Base-by-base conservation (phyloP, 139 green algal genomes). In the Microglena sp. region DNA sequence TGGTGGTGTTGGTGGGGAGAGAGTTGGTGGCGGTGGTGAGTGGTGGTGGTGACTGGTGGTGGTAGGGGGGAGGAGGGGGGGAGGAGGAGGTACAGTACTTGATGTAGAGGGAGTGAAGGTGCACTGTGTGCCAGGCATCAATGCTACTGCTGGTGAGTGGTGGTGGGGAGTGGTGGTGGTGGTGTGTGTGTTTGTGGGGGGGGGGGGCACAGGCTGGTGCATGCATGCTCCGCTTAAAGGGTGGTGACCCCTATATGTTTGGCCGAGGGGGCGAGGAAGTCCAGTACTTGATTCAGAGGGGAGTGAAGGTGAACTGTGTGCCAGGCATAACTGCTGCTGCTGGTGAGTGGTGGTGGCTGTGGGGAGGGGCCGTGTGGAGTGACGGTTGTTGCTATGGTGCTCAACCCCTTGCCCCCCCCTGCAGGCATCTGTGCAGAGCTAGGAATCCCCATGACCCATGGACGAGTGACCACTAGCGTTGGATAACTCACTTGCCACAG, bases 161-260 rank as follows among this genome's bases (percentile, higher is more conserved):
- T 1, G 66, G 70, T 34, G 68, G 68, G 68, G 55, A 22, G 67
- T n/a, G n/a, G 92, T 15, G 92, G 92, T 1, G n/a, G n/a, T n/a
- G n/a, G 92, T 90, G 18, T 92, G 97, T 74, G 93, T n/a, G n/a
- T n/a, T n/a, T 70, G 87, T 44, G 71, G 24, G 70, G 70, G 1
- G 70, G 69, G 40, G 11, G 98, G 77, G 82, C 89, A 55, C 70
- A 88, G 60, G 77, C 86, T 30, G 90, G 35, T 32, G 83, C 82
- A 1, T 74, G 73, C 7, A 77, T 85, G 21, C 67, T 96, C 55
- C 79, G 92, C 33, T 83, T 98, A 22, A 96, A 96, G 70, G 90
- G 90, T 0, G 90, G 90, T 3, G 90, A 96, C 71, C 90, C 90
- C 1, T 97, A 86, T 46, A 77, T 99, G 28, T 99, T 99, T 79